Evolutionary conservation across 805 yeast species (phyloP).

Genomic region (Saturnispora kantuleensis): DNA sequence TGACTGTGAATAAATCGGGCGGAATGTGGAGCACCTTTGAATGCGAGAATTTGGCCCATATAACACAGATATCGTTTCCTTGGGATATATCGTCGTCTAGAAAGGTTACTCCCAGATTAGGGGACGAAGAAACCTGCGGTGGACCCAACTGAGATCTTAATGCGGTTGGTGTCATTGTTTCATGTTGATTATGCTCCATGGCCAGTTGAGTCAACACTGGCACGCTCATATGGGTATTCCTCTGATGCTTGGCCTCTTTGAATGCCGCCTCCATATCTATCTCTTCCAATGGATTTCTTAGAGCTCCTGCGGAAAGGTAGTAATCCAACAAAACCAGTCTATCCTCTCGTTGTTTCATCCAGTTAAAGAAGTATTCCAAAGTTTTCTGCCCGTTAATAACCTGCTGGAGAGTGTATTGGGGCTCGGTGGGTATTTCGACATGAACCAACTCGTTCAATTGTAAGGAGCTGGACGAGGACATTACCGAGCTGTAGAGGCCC

Average conservation of each 20-base stretch:
- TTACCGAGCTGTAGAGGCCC: not conserved
- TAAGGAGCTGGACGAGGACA: not conserved
- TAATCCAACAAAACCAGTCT: constrained; percentile 42
- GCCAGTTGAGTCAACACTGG: not conserved
- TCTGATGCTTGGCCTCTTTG: constrained; percentile 11
- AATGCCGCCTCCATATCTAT: constrained; percentile 6
- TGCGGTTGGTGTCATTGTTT: too few species aligned
- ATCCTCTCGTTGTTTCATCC: constrained; percentile 39
- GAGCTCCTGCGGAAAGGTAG: constrained; percentile 57
- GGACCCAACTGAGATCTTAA: not conserved
- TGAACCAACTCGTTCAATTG: too few species aligned
- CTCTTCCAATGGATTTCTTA: constrained; percentile 60
- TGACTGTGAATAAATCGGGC: constrained; percentile 23
- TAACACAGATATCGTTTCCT: constrained; percentile 41
- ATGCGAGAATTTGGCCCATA: constrained; percentile 36
- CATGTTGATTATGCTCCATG: not conserved
- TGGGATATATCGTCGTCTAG: constrained; percentile 28
- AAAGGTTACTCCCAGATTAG: constrained; percentile 9
- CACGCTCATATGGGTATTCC: not conserved
- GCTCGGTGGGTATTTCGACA: not conserved
- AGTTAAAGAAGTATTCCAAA: constrained; percentile 41
- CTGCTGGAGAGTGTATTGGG: constrained; percentile 5
- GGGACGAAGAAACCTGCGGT: constrained; percentile 12
- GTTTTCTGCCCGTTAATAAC: constrained; percentile 4
- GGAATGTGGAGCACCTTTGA: constrained; percentile 24